Percentiles rank a stretch among this genome's conserved stretches.
Evolutionary conservation across 805 yeast genomes (phyloP).

Genomic region (Nakazawaea ambrosiae): DNA sequence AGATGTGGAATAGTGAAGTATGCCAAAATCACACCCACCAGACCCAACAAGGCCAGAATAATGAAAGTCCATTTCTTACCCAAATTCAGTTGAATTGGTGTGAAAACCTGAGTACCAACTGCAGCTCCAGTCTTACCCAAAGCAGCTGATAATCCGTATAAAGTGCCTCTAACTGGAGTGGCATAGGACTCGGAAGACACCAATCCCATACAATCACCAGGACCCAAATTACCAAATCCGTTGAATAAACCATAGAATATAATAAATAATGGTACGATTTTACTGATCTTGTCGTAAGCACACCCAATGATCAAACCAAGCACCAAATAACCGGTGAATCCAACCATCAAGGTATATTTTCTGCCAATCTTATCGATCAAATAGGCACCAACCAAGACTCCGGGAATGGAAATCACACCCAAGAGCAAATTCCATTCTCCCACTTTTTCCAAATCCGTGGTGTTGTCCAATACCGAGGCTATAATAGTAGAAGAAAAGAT

Average conservation of each 20-base stretch:
- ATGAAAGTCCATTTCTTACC: slow-evolving; percentile 75
- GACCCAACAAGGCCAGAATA: slow-evolving; percentile 69
- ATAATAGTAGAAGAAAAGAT: slow-evolving; percentile 59
- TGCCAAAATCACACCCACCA: slow-evolving; percentile 54
- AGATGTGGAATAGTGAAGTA: slow-evolving; percentile 61
- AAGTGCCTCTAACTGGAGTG: slow-evolving; percentile 70
- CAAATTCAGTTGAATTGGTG: slow-evolving; percentile 55
- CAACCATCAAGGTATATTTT: slow-evolving; percentile 63
- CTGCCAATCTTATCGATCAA: slow-evolving; percentile 62
- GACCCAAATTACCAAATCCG: slow-evolving; percentile 68
- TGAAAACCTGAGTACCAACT: slow-evolving; percentile 67
- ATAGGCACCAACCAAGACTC: slow-evolving; percentile 63
- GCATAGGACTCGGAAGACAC: slow-evolving; percentile 63
- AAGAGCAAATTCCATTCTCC: slow-evolving; percentile 73
- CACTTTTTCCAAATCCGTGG: slow-evolving; percentile 39
- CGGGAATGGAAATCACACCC: slow-evolving; percentile 63
- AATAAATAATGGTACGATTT: slow-evolving; percentile 57
- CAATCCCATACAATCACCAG: slow-evolving; percentile 72
- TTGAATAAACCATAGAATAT: slow-evolving; percentile 70
- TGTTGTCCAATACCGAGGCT: slow-evolving; percentile 37
- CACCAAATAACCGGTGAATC: slow-evolving; percentile 64
- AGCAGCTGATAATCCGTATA: slow-evolving; percentile 73
- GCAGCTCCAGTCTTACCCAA: slow-evolving; percentile 84
- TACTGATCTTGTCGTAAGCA: slow-evolving; percentile 47
- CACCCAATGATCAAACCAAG: slow-evolving; percentile 69